Base-by-base conservation (phyloP, 2,329 filamentous ascomycete species). In the Colletotrichum liaoningense region DNA sequence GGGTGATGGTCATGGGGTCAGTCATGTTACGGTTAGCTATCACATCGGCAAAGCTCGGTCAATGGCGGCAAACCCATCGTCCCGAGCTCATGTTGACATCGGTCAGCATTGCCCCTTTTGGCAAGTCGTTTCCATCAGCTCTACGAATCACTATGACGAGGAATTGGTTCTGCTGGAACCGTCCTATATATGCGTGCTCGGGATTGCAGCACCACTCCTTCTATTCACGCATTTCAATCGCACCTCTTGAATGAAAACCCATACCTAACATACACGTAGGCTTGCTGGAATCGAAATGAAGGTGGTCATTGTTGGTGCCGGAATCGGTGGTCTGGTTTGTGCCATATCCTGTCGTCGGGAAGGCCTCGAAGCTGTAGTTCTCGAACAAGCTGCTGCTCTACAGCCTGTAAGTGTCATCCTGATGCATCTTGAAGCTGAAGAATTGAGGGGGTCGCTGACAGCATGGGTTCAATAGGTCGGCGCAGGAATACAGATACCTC, bases 401-500 rank as follows among this genome's bases (percentile, higher is more conserved):
- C 22, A 56, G 33, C 62, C 70, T 19, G 70, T 70, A 16, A 66
- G 70, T 26, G 2, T 12, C 22, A 16, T 35, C 5, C 35, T 9
- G 4, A 9, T 3, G 9, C 19, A 35, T 5, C 35, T 6, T 16
- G 35, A 42, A 42, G 14, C 5, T 42, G 35, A 22, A 14, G 11
- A n/a, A n/a, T 24, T 30, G 11, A 1, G 33, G 6, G 19, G 19
- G 1, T 3, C 24, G 33, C 19, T 46, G 16, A 46, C 16, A 59
- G 5, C 1, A 4, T 19, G 12, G 33, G 35, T 42, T 42, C 14
- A 3, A 4, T 24, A 73, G 70, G 55, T 73, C 16, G 70, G 70
- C n/a, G 59, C 70, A 7, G 70, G 70, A 1, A 73, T 73, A 30
- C 70, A 73, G 24, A 35, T 70, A 2, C 70, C 70, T 2, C 70